These are phyloP conservation scores for Nemania serpens DNA, from an alignment of 2,329 filamentous ascomycete genomes.

Conservation along the genomic window DNA sequence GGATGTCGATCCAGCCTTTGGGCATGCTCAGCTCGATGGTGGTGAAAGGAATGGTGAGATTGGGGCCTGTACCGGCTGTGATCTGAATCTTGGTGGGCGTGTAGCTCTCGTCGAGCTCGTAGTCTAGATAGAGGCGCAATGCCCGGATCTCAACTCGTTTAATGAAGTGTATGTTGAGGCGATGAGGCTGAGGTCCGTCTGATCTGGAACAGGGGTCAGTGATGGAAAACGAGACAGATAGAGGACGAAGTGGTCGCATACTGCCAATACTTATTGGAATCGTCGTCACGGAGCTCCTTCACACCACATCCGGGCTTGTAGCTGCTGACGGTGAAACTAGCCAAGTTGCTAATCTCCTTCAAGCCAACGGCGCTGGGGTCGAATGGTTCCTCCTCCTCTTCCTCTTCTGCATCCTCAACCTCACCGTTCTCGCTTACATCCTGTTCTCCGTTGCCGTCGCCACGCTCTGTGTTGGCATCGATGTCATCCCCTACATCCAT, in stretches of 20 bases:
- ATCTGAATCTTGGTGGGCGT: slow-evolving; percentile 93
- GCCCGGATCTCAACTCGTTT: slow-evolving; percentile 79
- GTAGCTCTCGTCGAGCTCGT: slow-evolving; percentile 91
- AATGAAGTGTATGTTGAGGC: slow-evolving; percentile 83
- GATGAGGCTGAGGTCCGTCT: slow-evolving; percentile 82
- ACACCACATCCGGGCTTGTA: slow-evolving; percentile 82
- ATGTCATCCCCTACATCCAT: slow-evolving; percentile 36
- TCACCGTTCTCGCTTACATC: slow-evolving; percentile 37
- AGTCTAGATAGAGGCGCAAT: slow-evolving; percentile 86
- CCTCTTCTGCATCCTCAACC: slow-evolving; percentile 44
- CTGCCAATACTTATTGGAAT: slow-evolving; percentile 80
- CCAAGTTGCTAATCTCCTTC: slow-evolving; percentile 84
- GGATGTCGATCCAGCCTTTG: slow-evolving; percentile 88
- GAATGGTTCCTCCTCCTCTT: slow-evolving; percentile 49
- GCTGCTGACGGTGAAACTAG: slow-evolving; percentile 81
- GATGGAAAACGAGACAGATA: not conserved
- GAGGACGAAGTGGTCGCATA: slow-evolving; percentile 46
- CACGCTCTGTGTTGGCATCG: slow-evolving; percentile 37
- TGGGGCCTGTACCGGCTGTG: slow-evolving; percentile 85
- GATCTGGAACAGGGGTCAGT: slow-evolving; percentile 54
- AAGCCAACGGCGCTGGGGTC: slow-evolving; percentile 62
- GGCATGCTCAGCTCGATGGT: slow-evolving; percentile 79
- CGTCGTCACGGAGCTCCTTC: slow-evolving; percentile 74
- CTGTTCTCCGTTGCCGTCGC: slow-evolving; percentile 38
- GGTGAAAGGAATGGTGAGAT: slow-evolving; percentile 88